Base-by-base conservation (phyloP, 2,329 filamentous ascomycete genomes). In the Cryphonectria radicalis region DNA sequence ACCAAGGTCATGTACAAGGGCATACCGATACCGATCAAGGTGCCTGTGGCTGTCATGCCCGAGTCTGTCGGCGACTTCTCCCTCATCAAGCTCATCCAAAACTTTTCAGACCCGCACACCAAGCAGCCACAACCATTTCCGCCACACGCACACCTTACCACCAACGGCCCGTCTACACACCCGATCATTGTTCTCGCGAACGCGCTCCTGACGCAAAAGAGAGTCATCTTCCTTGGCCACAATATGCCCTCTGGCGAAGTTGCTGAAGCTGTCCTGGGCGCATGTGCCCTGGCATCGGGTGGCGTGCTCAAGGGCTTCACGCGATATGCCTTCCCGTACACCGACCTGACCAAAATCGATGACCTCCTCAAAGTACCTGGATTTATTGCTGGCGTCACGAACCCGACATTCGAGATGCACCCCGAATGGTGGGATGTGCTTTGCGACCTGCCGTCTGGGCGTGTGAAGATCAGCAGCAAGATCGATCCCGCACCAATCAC, bases 51-150 rank as follows among this genome's bases (percentile, higher is more conserved):
- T 14, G 89, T 97, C 71, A 95, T 95, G 84, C 93, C 95, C 1
- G 96, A 99, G 84, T 98, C 93, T 0, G 96, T 99, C 22, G 96
- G 96, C 73, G 96, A 99, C 82, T 99, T 99, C 79, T 98, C 95
- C 53, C 87, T 99, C 70, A 93, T 99, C 82, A 98, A 98, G 81
- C 90, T 99, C 68, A 97, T 99, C 75, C 94, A 97, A 77, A 97
- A 93, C 68, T 98, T 98, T 80, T 93, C 93, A 60, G 90, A 91
- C 14, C 87, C 93, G 25, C 95, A 98, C 80, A 83, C 90, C n/a
- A 91, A 94, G 76, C 89, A 91, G 13, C 93, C 94, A 4, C 93
- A 97, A 76, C 90, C 94, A 0, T 99, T 98, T 78, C 83, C 91
- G 6, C 85, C 94, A 60, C 96, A 99, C 80, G 90, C 95, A 14